Evolutionary conservation across 176 grass and related monocot species (phyloP), one percentile per base, ranked within the genome.

Genomic region (Eremochloa ophiuroides): DNA sequence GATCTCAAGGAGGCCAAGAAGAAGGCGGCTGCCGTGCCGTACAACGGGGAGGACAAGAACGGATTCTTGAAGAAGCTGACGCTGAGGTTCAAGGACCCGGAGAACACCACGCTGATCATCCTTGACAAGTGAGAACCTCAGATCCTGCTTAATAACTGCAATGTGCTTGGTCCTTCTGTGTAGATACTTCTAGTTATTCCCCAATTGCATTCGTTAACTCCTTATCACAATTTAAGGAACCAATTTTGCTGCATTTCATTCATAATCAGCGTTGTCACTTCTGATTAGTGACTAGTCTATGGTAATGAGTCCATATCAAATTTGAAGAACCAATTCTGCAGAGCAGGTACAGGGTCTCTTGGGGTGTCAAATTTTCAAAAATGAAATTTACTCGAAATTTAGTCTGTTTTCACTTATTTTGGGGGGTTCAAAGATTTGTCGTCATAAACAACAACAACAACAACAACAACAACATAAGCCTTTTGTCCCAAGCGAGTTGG

Each of bases 41-140:
- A 95, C 66, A 89, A 53, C 22, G 91, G 88, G 2, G 93, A 93
- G 48, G 96, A 95, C 79, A 99, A 99, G 78, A 88, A 71, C 16
- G 87, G 90, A 0, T 95, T 99, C 85, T 60, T 99, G 47, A 93
- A 93, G 93, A 99, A 90, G 85, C 77, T 99, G 2, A 62, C 37
- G 31, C 82, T 83, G 73, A 80, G 64, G 84, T 83, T 99, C 75
- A 99, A 95, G 91, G 91, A 99, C 74, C 93, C 93, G 22, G 91
- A 80, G 75, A 93, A 93, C 83, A 95, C 92, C 61, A 95, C 91
- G 73, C 76, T 99, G 73, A 61, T 91, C 84, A 88, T 99, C 66
- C 82, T 99, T 79, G 93, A 99, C 80, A 95, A 99, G 96, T 99
- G 82, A 89, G 96, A 12, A 22, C 23, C 72, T 70, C 7, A 2